A percentile compares a stretch with the other conserved stretches of the same genome.
phyloP scores from a whole-genome alignment of 371 early-diverging fungal genomes.

The Mortierella sp. region DNA sequence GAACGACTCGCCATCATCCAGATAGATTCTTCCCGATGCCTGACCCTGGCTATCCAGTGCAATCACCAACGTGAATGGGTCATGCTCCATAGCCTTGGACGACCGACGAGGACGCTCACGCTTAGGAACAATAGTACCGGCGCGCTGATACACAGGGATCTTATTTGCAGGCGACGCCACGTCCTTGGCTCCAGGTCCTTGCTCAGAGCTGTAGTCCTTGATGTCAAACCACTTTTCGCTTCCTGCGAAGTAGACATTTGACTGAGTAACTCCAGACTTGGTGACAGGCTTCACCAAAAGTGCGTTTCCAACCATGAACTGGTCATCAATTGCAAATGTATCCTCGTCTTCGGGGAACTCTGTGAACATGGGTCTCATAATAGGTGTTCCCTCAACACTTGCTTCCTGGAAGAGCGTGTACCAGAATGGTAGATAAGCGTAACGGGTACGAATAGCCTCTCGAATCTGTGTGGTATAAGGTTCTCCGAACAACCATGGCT shows the following conservation, averaged over 20 bases:
- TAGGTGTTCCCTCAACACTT: conserved; percentile 71
- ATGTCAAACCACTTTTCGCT: conserved; percentile 53
- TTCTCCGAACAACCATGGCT: conserved; percentile 95
- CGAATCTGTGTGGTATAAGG: conserved; percentile 77
- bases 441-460: conserved; percentile 77
- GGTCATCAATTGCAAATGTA: conserved; percentile 80
- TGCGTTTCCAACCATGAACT: conserved; percentile 84
- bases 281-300: conserved; percentile 84
- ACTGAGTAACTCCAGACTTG: conserved; percentile 59
- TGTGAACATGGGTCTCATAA: conserved; percentile 85
- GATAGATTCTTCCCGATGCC: conserved; percentile 82
- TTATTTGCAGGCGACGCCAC: conserved; percentile 77
- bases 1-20: conserved; percentile 93
- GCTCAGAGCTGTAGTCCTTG: conserved; percentile 57
- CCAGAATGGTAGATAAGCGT: conserved; percentile 81
- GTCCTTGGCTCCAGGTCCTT: conserved; percentile 59
- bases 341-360: conserved; percentile 83
- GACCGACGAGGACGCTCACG: conserved; percentile 90
- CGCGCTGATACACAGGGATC: conserved; percentile 87
- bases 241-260: conserved; percentile 80
- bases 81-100: conserved; percentile 79
- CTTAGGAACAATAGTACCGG: conserved; percentile 87
- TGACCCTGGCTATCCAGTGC: conserved; percentile 75
- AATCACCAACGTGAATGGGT: conserved; percentile 92
- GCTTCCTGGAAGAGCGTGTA: conserved; percentile 86